Evolutionary conservation across 495 filamentous ascomycete genomes (phyloP), one percentile per base, ranked within the genome.

Genomic region (Hypomontagnella monticulosa): DNA sequence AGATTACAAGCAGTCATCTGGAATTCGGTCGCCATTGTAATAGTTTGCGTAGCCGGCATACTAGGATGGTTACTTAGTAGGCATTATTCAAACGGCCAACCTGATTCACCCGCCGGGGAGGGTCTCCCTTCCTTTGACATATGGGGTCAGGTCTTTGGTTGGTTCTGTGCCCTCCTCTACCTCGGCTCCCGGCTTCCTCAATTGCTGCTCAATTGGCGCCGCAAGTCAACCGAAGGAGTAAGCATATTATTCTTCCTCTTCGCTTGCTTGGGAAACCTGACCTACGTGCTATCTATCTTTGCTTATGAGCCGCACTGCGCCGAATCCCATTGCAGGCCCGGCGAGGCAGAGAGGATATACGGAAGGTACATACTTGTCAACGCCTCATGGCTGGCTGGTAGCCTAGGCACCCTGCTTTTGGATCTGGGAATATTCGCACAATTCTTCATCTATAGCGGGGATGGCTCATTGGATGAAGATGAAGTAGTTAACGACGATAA

Each of bases 241-340:
- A 93, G 90, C 15, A 82, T 97, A 67, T 80, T 99, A 0, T 99
- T 99, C 80, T 99, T 99, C 79, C 79, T 98, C 14, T 99, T 99
- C 72, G 95, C 94, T 6, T 97, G 93, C 73, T 84, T 97, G 16
- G 95, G 95, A 2, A 99, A 99, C 70, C 67, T 94, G 54, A 97
- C 94, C 0, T 99, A 96, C 70, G 93, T 97, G 4, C 72, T 97
- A 14, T 90, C 86, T n/a, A 98, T 99, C 38, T 78, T 98, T 43
- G 93, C 92, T 5, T 97, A 90, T 70, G 89, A 91, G 15, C 89
- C 94, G 4, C 74, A 79, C 33, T 88, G 86, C 67, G 74, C 52
- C 7, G 63, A 71, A 36, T 73, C 73, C 10, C 62, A 75, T 9
- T 89, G 89, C 73, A 61, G 61, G 19, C 72, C 75, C 3, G 87